Base-by-base conservation (phyloP, 805 yeast genomes). In the Brettanomyces anomalus region DNA sequence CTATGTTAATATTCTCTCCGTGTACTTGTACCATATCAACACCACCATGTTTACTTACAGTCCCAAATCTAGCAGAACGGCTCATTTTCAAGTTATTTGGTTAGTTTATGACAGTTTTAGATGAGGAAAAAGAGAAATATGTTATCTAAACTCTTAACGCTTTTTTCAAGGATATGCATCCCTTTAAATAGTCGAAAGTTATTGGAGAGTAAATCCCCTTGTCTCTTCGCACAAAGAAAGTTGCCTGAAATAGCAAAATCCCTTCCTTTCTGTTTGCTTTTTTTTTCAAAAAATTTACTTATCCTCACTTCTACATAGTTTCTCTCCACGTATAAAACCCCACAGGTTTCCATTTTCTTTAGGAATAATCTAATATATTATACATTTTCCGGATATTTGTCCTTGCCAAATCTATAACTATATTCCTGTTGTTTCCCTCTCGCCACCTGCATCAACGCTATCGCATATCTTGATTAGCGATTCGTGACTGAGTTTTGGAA, bases 391-490 rank as follows among this genome's bases (percentile, higher is more conserved):
- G 13, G 13, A 33, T 33, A 33, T n/a, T 50, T 44, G 26, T 54
- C 54, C 13, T 41, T 36, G 3, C 46, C 32, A 13, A 54, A 36
- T 26, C 39, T 46, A 33, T 13, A 33, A 8, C 8, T 33, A 19
- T 2, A 61, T 61, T 2, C 28, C 28, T 2, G 28, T 11, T 24
- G 10, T 24, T 24, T 24, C 28, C 2, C 10, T 11, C 6, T 11
- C 28, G 10, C 28, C 28, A 24, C 10, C 28, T 11, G 6, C 10
- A 24, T 24, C 28, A 24, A 24, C 59, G 21, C 21, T 49, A 47
- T n/a, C 52, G 49, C 11, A 54, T 7, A 24, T 24, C 28, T 11
- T 11, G 10, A 24, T 24, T 24, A 11, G 10, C 2, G 28, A 24
- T 24, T 24, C 3, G 10, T 24, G 28, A 11, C 10, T 24, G 28